Conservation (phyloP, 2,329 filamentous ascomycete species). For the Alternaria conjuncta region DNA sequence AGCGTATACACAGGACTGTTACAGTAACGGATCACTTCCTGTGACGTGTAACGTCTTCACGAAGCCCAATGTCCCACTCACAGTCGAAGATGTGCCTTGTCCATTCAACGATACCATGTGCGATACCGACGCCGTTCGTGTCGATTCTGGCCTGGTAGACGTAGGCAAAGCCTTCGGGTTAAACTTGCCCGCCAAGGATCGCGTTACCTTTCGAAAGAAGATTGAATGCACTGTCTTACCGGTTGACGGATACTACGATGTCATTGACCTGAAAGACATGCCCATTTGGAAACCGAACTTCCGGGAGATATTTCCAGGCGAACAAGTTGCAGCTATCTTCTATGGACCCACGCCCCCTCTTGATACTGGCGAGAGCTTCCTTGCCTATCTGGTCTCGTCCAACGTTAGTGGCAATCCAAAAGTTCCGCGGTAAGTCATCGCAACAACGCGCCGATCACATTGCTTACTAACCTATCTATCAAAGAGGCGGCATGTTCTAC, state of each 20-base stretch:
- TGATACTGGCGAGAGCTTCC: not conserved
- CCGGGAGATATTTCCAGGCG: not conserved
- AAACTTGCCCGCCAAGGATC: not conserved
- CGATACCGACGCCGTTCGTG: not conserved
- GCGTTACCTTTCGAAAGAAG: not conserved
- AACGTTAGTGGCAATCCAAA: not conserved
- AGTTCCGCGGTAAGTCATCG: not conserved
- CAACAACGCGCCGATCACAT: no score
- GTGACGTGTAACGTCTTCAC: not conserved
- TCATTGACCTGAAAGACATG: not conserved
- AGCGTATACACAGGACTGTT: not conserved
- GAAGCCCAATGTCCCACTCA: not conserved
- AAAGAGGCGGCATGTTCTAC: no score
- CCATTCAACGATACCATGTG: slow-evolving; percentile 14
- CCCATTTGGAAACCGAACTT: not conserved
- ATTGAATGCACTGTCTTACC: not conserved
- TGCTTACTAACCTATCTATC: no score
- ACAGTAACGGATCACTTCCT: not conserved
- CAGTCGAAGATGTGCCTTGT: not conserved
- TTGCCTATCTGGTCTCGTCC: not conserved
- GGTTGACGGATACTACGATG: not conserved
- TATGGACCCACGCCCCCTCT: not conserved
- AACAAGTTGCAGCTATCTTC: not conserved
- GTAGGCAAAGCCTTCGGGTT: not conserved
- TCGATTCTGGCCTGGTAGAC: slow-evolving; percentile 11